Percentiles rank a stretch among this genome's conserved stretches.
phyloP scores from a whole-genome alignment of 148 eudicot genomes.

The Chenopodium album region DNA sequence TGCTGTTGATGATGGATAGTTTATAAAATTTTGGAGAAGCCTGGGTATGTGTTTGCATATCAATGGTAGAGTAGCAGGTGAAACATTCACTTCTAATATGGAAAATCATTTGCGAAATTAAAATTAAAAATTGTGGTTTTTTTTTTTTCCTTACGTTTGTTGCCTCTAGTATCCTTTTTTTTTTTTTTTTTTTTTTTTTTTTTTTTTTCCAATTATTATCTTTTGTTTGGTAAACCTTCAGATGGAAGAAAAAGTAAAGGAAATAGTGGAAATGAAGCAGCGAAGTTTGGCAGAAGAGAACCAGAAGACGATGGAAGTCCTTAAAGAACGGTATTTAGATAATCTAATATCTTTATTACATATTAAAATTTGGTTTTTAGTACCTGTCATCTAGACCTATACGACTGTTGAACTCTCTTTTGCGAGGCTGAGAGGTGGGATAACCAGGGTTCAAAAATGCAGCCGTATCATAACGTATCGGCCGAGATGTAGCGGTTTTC shows the following conservation, averaged over 20 bases:
- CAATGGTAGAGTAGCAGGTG: neutral
- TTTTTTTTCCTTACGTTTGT: neutral
- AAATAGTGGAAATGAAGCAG: slow-evolving; percentile 95
- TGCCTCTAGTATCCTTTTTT: slow-evolving; percentile 1
- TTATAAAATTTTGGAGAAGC: neutral
- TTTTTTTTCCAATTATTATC: neutral
- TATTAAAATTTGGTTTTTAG: slow-evolving; percentile 2
- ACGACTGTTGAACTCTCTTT: no score
- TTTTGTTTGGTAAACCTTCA: slow-evolving; percentile 25
- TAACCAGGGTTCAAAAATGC: no score
- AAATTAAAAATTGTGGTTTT: neutral
- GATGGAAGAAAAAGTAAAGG: slow-evolving; percentile 99
- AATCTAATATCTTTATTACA: neutral
- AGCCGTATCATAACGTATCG: no score
- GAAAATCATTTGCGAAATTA: neutral
- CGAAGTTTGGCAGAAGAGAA: slow-evolving; percentile 98
- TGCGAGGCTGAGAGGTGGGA: no score
- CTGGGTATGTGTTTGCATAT: neutral
- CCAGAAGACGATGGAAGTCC: slow-evolving; percentile 83
- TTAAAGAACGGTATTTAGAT: slow-evolving; percentile 74
- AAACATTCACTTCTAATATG: neutral
- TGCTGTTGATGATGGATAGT: neutral
- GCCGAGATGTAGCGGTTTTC: no score
- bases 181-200: neutral
- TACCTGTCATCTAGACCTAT: slow-evolving; percentile 14